These are phyloP conservation scores for Tulasnella sp. DNA, from an alignment of 768 basidiomycete genomes.

Conservation along the genomic window DNA sequence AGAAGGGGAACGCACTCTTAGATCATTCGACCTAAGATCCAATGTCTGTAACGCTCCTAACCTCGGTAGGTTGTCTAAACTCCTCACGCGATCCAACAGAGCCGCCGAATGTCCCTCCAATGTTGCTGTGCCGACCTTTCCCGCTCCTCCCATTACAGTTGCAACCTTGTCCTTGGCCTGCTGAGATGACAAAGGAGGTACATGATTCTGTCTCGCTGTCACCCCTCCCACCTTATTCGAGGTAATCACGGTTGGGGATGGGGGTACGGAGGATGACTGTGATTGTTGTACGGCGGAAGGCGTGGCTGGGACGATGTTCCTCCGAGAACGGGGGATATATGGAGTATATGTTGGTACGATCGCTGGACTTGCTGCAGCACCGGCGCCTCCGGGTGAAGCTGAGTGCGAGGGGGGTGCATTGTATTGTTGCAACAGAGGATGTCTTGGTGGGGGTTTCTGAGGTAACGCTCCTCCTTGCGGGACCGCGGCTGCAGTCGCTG, in stretches of 20 bases:
- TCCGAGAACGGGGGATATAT: slow-evolving; percentile 54
- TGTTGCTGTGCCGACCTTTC: slow-evolving; percentile 18
- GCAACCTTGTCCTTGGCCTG: slow-evolving; percentile 20
- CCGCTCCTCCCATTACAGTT: slow-evolving; percentile 19
- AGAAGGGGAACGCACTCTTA: slow-evolving; percentile 48
- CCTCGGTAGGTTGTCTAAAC: slow-evolving; percentile 77
- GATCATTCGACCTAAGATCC: slow-evolving; percentile 87
- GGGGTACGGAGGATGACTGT: slow-evolving; percentile 2
- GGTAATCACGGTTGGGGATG: slow-evolving; percentile 54
- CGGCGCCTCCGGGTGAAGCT: neutral
- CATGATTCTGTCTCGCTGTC: slow-evolving; percentile 35
- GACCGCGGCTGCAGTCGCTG: no score
- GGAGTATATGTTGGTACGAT: slow-evolving; percentile 73
- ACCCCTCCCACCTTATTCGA: slow-evolving; percentile 40
- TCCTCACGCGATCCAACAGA: slow-evolving; percentile 76
- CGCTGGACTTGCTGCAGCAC: slow-evolving; percentile 23
- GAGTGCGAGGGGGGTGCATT: no score
- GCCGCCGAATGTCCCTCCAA: slow-evolving; percentile 36
- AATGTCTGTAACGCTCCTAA: slow-evolving; percentile 79
- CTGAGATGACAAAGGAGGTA: neutral
- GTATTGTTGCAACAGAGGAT: slow-evolving; percentile 29
- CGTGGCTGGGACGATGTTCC: slow-evolving; percentile 12
- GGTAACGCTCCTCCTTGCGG: no score
- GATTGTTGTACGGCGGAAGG: neutral
- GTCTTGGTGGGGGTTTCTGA: slow-evolving; percentile 36